These are phyloP conservation scores for Pleurotus tuber-regium DNA, from an alignment of 768 basidiomycete species.

Conservation along the genomic window DNA sequence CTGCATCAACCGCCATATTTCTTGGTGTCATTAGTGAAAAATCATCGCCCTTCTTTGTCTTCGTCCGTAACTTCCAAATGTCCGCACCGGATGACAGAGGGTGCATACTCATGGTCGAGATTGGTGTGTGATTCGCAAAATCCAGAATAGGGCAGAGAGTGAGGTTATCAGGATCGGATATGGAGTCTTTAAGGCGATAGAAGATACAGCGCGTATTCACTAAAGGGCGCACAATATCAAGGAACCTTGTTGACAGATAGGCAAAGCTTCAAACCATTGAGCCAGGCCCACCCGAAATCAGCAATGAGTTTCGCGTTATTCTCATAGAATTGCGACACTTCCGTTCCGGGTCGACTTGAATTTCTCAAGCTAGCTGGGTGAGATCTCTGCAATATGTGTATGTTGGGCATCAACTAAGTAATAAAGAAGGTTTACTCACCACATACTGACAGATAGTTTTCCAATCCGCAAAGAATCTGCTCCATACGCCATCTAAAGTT, in stretches of 20 bases:
- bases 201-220: constrained; percentile 94
- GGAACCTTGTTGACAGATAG: background rate
- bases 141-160: constrained; percentile 90
- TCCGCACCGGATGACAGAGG: constrained; percentile 37
- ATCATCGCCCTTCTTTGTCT: constrained; percentile 37
- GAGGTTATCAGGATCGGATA: constrained; percentile 67
- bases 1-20: constrained; percentile 35
- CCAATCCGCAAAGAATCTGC: constrained; percentile 63
- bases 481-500: constrained; percentile 40
- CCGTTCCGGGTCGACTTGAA: background rate
- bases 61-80: constrained; percentile 33
- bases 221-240: constrained; percentile 23
- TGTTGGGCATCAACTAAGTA: constrained; percentile 12
- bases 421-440: constrained; percentile 40
- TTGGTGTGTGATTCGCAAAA: constrained; percentile 75
- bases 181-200: constrained; percentile 49
- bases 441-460: constrained; percentile 43
- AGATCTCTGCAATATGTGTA: constrained; percentile 20
- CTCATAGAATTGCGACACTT: background rate
- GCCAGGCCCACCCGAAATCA: constrained; percentile 87
- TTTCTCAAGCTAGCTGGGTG: constrained; percentile 16
- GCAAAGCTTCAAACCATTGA: constrained; percentile 60
- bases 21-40: constrained; percentile 52
- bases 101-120: constrained; percentile 37
- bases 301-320: background rate